Conservation (phyloP, 352 stramenopile species). For the Pythium angustatum region DNA sequence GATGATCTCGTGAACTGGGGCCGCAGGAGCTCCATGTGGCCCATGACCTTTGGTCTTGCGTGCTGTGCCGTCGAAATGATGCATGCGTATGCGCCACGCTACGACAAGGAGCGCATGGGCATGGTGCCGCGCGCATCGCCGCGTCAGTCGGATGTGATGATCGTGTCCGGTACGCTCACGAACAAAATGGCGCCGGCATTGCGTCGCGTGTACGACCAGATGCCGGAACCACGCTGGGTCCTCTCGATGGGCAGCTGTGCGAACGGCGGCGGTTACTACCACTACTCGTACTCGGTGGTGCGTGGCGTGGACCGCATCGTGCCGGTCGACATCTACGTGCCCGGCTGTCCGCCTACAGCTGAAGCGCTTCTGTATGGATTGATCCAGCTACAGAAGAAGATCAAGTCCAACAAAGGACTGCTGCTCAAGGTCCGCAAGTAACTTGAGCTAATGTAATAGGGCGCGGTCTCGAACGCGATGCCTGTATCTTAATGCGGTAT, state of each 20-base stretch:
- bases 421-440: conserved; percentile 97
- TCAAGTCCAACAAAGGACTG: conserved; percentile 97
- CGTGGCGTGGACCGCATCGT: conserved; percentile 97
- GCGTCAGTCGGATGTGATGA: conserved; percentile 98
- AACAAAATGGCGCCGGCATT: conserved; percentile 99
- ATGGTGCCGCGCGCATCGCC: conserved; percentile 97
- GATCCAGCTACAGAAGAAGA: conserved; percentile 99
- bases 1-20: conserved; percentile 99
- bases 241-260: conserved; percentile 98
- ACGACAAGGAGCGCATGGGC: conserved; percentile 98
- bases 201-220: conserved; percentile 97
- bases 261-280: conserved; percentile 94
- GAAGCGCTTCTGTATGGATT: conserved; percentile 98
- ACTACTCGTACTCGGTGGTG: conserved; percentile 98
- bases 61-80: conserved; percentile 99
- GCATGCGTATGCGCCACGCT: conserved; percentile 83
- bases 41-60: conserved; percentile 99
- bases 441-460: no score
- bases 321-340: conserved; percentile 99
- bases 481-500: no score
- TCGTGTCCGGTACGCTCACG: conserved; percentile 98
- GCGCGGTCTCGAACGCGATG: no score
- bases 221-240: conserved; percentile 98
- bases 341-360: conserved; percentile 97
- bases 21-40: conserved; percentile 96